Conservation (phyloP, 2,329 filamentous ascomycete genomes). For the Trichoderma endophyticum region DNA sequence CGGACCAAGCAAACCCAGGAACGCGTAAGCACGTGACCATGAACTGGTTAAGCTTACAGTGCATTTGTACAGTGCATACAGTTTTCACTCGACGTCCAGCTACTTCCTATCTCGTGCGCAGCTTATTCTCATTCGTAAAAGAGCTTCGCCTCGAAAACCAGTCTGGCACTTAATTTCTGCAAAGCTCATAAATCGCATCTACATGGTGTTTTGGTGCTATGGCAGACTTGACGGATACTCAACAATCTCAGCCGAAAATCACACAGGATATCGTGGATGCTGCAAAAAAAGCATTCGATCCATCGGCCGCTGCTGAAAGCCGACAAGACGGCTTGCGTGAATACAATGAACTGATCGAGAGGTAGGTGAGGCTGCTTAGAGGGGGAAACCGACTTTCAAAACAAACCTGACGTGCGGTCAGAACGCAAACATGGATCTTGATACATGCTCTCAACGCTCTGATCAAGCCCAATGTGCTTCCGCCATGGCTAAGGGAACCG, state of each 20-base stretch:
- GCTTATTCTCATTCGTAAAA: neutral
- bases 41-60: neutral
- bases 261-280: constrained; percentile 37
- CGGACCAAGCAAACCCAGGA: neutral
- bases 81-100: neutral
- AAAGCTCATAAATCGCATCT: neutral
- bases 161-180: neutral
- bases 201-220: constrained; percentile 22
- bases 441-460: constrained; percentile 61
- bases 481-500: constrained; percentile 56
- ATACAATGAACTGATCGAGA: constrained; percentile 48
- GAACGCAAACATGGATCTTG: constrained; percentile 47
- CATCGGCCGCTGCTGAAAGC: constrained; percentile 34
- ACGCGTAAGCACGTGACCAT: constrained; percentile 20
- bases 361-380: constrained; percentile 35
- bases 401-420: constrained; percentile 21
- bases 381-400: neutral
- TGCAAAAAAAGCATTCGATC: constrained; percentile 50
- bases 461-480: constrained; percentile 58
- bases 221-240: constrained; percentile 26
- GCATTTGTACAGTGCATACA: neutral
- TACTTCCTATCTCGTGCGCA: neutral
- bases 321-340: constrained; percentile 37
- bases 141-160: neutral
- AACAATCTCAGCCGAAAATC: constrained; percentile 29